These are phyloP conservation scores for Cystofilobasidium capitatum DNA, from an alignment of 768 basidiomycete species.

Conservation along the genomic window DNA sequence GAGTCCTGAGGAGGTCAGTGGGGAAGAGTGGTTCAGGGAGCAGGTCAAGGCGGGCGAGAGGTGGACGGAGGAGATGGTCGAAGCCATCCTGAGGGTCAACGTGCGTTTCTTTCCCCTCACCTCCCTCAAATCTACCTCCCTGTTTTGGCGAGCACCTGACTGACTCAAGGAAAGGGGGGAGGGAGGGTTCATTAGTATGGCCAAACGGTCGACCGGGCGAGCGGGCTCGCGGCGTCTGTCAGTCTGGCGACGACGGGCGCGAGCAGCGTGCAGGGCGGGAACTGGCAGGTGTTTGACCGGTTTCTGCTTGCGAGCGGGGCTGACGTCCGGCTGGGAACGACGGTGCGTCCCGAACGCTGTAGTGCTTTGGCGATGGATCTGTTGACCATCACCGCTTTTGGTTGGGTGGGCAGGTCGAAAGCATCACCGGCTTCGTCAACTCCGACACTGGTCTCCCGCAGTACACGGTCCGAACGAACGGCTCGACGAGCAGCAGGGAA, in stretches of 20 bases:
- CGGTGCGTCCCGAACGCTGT: too few species aligned
- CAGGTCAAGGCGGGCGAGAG: constrained; percentile 49
- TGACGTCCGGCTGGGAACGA: constrained; percentile 58
- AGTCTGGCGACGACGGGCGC: constrained; percentile 67
- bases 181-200: constrained; percentile 38
- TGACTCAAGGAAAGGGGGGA: too few species aligned
- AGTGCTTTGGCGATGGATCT: too few species aligned
- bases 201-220: constrained; percentile 60
- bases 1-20: constrained; percentile 39
- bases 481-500: constrained; percentile 17
- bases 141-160: too few species aligned
- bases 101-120: constrained; percentile 45
- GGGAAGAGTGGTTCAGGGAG: constrained; percentile 50
- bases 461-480: constrained; percentile 32
- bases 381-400: not conserved
- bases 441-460: constrained; percentile 17
- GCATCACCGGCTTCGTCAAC: constrained; percentile 8
- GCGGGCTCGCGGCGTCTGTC: constrained; percentile 62
- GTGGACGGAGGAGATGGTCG: constrained; percentile 65
- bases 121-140: not conserved
- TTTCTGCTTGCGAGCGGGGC: constrained; percentile 66
- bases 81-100: constrained; percentile 71
- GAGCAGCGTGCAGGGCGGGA: constrained; percentile 61
- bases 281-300: constrained; percentile 71
- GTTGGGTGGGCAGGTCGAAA: not conserved